These are phyloP conservation scores for Neodidymelliopsis sp. DNA, from an alignment of 2,329 filamentous ascomycete genomes.

Conservation along the genomic window DNA sequence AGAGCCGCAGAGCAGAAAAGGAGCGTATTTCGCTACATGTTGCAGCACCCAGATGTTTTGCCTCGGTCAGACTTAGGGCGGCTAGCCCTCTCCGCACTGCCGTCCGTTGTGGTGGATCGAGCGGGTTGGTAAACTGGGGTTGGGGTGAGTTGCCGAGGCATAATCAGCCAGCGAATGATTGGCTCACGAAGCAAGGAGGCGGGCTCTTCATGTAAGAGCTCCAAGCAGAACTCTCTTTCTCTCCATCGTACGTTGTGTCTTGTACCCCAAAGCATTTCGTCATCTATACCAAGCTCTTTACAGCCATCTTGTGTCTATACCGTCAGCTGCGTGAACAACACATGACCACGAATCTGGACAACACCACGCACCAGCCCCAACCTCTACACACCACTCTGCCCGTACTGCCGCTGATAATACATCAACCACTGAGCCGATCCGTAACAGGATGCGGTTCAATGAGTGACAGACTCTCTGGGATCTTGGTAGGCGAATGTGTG, in stretches of 20 bases:
- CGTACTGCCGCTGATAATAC: background rate
- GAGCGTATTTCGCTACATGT: slow-evolving; percentile 16
- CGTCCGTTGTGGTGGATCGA: slow-evolving; percentile 23
- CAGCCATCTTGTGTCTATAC: too few species aligned
- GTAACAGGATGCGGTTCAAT: background rate
- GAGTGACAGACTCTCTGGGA: background rate
- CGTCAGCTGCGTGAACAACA: too few species aligned
- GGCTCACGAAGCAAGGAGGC: too few species aligned
- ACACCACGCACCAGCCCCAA: too few species aligned
- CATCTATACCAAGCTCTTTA: too few species aligned
- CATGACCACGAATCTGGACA: too few species aligned
- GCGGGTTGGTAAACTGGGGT: slow-evolving; percentile 24
- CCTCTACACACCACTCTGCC: too few species aligned
- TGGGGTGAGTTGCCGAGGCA: slow-evolving; percentile 27
- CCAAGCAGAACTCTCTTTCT: too few species aligned
- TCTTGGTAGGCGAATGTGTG: background rate
- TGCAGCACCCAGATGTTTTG: slow-evolving; percentile 16
- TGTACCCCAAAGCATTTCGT: too few species aligned
- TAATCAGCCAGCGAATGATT: slow-evolving; percentile 8
- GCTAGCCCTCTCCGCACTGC: slow-evolving; percentile 28
- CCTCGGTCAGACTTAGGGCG: slow-evolving; percentile 25
- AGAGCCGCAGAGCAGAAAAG: background rate
- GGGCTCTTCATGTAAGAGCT: too few species aligned
- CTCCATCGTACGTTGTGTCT: too few species aligned
- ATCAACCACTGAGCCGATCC: background rate